Percentiles rank a stretch among this genome's conserved stretches.
Conservation (phyloP, 2,329 filamentous ascomycete species). For the Pseudogymnoascus sp. region DNA sequence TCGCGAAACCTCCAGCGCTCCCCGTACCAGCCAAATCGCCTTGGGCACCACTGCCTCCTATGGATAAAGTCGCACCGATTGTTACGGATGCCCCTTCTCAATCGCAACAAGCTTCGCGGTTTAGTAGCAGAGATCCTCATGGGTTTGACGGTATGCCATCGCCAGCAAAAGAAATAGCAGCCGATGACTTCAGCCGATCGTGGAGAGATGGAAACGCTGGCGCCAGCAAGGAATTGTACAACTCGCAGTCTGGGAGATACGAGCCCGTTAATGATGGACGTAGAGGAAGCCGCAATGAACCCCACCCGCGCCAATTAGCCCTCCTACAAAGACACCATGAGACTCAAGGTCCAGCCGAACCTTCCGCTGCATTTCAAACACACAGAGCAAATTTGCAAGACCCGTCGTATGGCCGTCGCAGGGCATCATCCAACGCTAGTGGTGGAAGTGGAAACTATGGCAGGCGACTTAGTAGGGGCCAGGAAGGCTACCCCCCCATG, state of each 20-base stretch:
- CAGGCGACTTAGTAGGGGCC: conserved; percentile 29
- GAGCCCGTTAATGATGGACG: conserved; percentile 76
- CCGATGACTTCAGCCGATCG: conserved; percentile 84
- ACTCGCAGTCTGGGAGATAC: conserved; percentile 90
- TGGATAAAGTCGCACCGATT: conserved; percentile 71
- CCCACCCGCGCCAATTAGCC: conserved; percentile 62
- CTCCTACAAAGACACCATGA: conserved; percentile 69
- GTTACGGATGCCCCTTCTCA: conserved; percentile 46
- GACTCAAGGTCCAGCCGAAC: conserved; percentile 62
- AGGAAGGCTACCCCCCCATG: conserved; percentile 27
- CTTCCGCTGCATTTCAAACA: conserved; percentile 80
- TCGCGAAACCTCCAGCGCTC: conserved; percentile 61
- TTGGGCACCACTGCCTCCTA: conserved; percentile 79
- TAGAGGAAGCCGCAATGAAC: conserved; percentile 62
- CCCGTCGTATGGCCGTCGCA: conserved; percentile 63
- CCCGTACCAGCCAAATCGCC: conserved; percentile 76
- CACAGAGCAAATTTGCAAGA: conserved; percentile 60
- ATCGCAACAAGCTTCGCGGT: conserved; percentile 39
- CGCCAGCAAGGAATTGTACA: conserved; percentile 72
- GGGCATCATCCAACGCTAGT: conserved; percentile 86
- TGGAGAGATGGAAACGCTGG: conserved; percentile 65
- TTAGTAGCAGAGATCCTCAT: conserved; percentile 48
- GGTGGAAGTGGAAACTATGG: conserved; percentile 70
- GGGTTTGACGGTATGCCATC: conserved; percentile 47
- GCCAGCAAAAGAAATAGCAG: conserved; percentile 74